Conservation (phyloP, 139 green algal species). For the Chlamydomonas eustigma region DNA sequence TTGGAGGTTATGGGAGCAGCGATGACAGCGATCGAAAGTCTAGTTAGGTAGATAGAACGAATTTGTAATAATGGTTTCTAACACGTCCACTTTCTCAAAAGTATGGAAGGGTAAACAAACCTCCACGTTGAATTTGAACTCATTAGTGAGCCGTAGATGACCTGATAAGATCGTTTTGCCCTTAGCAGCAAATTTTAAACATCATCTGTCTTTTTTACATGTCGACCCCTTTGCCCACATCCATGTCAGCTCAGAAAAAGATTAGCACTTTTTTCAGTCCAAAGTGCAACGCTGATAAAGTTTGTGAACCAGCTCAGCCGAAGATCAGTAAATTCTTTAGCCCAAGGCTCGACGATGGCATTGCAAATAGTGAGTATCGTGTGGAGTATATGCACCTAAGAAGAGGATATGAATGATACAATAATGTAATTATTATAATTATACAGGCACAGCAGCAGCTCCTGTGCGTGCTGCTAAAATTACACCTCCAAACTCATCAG, state of each 20-base stretch:
- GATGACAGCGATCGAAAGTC: neutral
- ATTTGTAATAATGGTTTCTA: too few species aligned
- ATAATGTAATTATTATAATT: neutral
- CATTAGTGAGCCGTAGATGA: too few species aligned
- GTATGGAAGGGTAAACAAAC: too few species aligned
- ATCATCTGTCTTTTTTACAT: too few species aligned
- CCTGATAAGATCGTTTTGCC: too few species aligned
- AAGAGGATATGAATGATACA: neutral
- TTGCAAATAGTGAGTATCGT: neutral
- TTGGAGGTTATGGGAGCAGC: conserved; percentile 36
- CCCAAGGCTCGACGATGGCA: neutral
- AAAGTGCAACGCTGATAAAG: neutral
- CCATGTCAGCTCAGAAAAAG: neutral
- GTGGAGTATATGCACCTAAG: neutral
- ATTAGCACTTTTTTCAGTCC: neutral
- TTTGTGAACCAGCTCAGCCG: neutral
- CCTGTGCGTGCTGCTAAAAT: too few species aligned
- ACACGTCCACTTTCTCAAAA: too few species aligned
- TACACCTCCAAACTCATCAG: neutral
- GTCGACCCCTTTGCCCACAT: neutral
- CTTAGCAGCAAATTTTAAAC: too few species aligned
- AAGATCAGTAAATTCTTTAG: conserved; percentile 15
- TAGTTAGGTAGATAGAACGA: too few species aligned
- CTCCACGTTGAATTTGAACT: too few species aligned
- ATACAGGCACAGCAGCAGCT: neutral